These are phyloP conservation scores for Gossypium davidsonii DNA, from an alignment of 441 rosid genomes.

Conservation along the genomic window DNA sequence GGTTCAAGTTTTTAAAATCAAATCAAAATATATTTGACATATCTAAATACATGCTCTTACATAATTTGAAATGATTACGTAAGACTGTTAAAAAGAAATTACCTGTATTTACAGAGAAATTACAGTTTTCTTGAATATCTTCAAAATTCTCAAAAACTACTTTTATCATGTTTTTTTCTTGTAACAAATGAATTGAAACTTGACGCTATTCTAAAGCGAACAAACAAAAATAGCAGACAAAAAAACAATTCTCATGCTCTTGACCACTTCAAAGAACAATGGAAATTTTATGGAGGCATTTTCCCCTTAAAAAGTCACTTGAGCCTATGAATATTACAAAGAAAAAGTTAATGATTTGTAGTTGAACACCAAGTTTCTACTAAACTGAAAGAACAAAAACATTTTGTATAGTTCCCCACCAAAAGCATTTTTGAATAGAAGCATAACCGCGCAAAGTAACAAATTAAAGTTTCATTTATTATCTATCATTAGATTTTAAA, in stretches of 20 bases:
- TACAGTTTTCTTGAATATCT: not conserved
- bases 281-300: no score
- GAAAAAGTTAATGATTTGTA: slow-evolving; percentile 1
- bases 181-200: not conserved
- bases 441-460: not conserved
- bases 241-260: not conserved
- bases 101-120: not conserved
- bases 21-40: not conserved
- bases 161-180: not conserved
- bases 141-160: not conserved
- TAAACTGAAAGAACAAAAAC: not conserved
- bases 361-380: not conserved
- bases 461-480: slow-evolving; percentile 6
- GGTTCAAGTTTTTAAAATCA: not conserved
- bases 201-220: not conserved
- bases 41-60: not conserved
- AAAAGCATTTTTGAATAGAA: not conserved
- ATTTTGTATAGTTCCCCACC: not conserved
- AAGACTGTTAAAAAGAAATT: not conserved
- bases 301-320: not conserved
- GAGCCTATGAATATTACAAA: not conserved
- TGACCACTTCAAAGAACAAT: no score
- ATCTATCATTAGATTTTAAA: not conserved
- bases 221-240: slow-evolving; percentile 5
- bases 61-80: not conserved